Base-by-base conservation (phyloP, 345 rosid species). In the Sonneratia alba region DNA sequence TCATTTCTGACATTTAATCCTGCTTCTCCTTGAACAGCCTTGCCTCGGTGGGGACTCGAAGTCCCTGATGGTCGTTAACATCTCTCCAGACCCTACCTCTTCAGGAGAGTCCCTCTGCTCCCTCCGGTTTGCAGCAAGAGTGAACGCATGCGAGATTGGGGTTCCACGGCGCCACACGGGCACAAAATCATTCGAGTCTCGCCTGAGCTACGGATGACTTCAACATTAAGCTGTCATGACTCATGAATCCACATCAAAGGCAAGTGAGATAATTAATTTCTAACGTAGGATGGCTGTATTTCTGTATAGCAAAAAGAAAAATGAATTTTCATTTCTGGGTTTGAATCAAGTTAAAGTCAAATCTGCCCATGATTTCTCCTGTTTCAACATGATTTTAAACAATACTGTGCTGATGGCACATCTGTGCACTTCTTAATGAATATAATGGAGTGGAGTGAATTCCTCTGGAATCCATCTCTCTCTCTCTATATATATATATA, bases 131-230 rank as follows among this genome's bases (percentile, higher is more conserved):
- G 99, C 99, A 63, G 94, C 99, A 8, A 83, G 99, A 75, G 99
- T 96, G 22, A 96, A 96, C 77, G 91, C 98, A 48, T 96, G 99
- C n/a, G 99, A 96, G 83, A 96, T 96, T 69, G 99, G 99, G 68
- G 86, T 87, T 63, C 97, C 99, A 11, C 81, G 99, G 11, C 92
- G 99, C 13, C 93, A 90, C 69, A 84, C 85, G 66, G 80, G 75
- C 73, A 68, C 75, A 21, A 78, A 84, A 51, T 74, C 80, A 36
- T 66, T 82, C 34, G 98, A 91, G 38, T 80, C 84, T 71, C 95
- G 97, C 40, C 77, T 92, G 82, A 95, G 96, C 79, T 86, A 81
- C 32, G 94, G 97, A 59, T 91, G 80, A 83, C 77, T 11, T 59
- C 6, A 7, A 22, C 72, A n/a, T 47, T 64, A n/a, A 51, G 51